phyloP scores from a whole-genome alignment of 192 early-diverging fungal genomes.

The Coemansia sp. region DNA sequence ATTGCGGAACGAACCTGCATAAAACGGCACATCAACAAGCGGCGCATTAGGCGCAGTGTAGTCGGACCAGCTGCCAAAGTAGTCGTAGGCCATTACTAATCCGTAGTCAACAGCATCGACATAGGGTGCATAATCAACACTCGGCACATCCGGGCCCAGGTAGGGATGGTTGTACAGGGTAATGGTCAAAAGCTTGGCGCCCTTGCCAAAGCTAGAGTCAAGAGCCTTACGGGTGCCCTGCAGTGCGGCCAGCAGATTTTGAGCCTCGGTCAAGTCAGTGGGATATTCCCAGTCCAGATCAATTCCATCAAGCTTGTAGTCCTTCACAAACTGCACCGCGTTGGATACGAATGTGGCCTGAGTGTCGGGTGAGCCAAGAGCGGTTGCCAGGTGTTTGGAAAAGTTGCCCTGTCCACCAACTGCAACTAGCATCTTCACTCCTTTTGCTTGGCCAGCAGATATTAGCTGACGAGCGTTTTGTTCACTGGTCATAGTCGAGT shows the following conservation, averaged over 20 bases:
- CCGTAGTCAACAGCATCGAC: constrained; percentile 64
- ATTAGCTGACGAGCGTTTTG: constrained; percentile 39
- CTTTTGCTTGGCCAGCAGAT: constrained; percentile 32
- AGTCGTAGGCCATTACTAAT: constrained; percentile 74
- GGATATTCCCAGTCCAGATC: constrained; percentile 82
- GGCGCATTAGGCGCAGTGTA: constrained; percentile 52
- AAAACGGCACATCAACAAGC: constrained; percentile 49
- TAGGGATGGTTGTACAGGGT: constrained; percentile 68
- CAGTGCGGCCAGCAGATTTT: constrained; percentile 63
- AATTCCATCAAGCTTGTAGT: constrained; percentile 68
- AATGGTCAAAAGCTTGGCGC: constrained; percentile 63
- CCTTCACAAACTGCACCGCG: constrained; percentile 54
- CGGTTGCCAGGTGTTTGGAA: constrained; percentile 58
- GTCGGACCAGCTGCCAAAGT: constrained; percentile 66
- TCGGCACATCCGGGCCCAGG: constrained; percentile 56
- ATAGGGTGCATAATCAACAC: constrained; percentile 61
- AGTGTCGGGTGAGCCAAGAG: constrained; percentile 57
- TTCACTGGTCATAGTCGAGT: constrained; percentile 54
- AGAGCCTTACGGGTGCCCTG: constrained; percentile 58
- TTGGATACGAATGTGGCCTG: constrained; percentile 59
- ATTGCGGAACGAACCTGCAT: constrained; percentile 53
- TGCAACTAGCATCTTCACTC: constrained; percentile 63
- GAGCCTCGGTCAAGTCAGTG: constrained; percentile 55
- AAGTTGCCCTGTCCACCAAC: constrained; percentile 75
- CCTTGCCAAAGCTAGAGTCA: constrained; percentile 52